phyloP scores from a whole-genome alignment of 2,329 filamentous ascomycete species.

The Cryphonectria naterciae region DNA sequence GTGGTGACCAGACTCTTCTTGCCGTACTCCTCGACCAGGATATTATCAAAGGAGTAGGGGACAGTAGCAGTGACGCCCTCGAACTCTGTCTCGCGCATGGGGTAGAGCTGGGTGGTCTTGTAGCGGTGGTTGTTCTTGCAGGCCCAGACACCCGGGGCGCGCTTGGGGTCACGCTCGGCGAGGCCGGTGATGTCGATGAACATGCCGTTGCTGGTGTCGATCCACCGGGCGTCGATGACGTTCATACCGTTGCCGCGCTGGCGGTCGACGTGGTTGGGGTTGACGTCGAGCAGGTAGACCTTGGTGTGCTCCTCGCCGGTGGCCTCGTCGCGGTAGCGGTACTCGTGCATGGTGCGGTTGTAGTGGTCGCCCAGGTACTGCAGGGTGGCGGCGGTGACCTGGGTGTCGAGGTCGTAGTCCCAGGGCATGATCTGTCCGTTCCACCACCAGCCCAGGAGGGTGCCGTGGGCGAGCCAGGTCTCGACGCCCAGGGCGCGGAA shows the following conservation, averaged over 20 bases:
- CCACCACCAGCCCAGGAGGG: constrained; percentile 89
- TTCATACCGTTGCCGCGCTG: constrained; percentile 71
- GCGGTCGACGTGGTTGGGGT: constrained; percentile 68
- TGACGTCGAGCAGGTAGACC: constrained; percentile 75
- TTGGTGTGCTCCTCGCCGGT: constrained; percentile 44
- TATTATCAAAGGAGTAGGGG: constrained; percentile 69
- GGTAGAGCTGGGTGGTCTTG: constrained; percentile 71
- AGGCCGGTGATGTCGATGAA: constrained; percentile 85
- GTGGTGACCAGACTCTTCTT: constrained; percentile 63
- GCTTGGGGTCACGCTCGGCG: constrained; percentile 65
- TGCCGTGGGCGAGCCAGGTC: constrained; percentile 87
- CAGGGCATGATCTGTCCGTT: constrained; percentile 77
- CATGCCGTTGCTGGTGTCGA: constrained; percentile 74
- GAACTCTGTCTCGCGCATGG: constrained; percentile 73
- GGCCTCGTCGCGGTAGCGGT: constrained; percentile 50
- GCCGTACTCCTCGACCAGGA: constrained; percentile 69
- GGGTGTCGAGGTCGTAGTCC: constrained; percentile 85
- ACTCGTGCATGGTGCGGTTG: constrained; percentile 71
- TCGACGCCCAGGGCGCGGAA: constrained; percentile 69
- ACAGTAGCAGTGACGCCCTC: constrained; percentile 74
- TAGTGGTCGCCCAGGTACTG: constrained; percentile 65
- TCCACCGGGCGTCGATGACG: constrained; percentile 84
- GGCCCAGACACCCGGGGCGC: constrained; percentile 68
- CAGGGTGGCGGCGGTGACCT: constrained; percentile 71
- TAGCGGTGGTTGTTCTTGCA: constrained; percentile 84